Evolutionary conservation across 2,329 filamentous ascomycete species (phyloP).

Genomic region (Sordariomycetes sp.): DNA sequence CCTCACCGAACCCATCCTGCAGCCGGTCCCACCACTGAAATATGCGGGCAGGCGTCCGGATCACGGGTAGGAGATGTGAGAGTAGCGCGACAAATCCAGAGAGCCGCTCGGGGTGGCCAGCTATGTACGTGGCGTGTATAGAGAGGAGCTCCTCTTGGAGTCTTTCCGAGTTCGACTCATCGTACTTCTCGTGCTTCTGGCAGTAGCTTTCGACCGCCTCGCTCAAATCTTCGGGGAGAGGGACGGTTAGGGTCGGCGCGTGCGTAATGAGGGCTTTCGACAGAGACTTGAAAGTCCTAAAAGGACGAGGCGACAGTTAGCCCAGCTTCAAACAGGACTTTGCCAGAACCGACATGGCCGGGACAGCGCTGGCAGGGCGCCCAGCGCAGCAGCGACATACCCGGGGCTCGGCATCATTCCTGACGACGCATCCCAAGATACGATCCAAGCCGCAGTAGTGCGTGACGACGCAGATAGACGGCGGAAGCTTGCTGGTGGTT

Average conservation of each 20-base stretch:
- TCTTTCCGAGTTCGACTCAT: conserved; percentile 58
- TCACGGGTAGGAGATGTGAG: conserved; percentile 49
- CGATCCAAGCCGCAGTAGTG: neutral
- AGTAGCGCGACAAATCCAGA: conserved; percentile 61
- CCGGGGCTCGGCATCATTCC: neutral
- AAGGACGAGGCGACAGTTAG: conserved; percentile 5
- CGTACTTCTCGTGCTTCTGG: conserved; percentile 54
- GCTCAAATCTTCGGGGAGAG: conserved; percentile 56
- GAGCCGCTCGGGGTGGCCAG: conserved; percentile 42
- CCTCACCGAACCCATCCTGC: conserved; percentile 17
- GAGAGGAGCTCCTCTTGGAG: conserved; percentile 62
- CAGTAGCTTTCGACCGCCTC: conserved; percentile 56
- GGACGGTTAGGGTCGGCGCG: conserved; percentile 37
- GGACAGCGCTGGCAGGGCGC: neutral
- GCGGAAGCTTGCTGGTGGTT: neutral
- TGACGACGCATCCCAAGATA: neutral
- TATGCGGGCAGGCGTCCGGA: conserved; percentile 52
- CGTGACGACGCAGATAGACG: neutral
- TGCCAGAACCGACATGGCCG: neutral
- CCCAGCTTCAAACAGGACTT: neutral
- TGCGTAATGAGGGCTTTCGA: conserved; percentile 44
- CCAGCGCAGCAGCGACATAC: neutral
- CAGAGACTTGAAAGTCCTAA: conserved; percentile 50
- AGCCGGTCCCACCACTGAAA: conserved; percentile 63
- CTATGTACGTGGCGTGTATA: conserved; percentile 56